These are phyloP conservation scores for Neurospora sp. DNA, from an alignment of 495 filamentous ascomycete species.

Conservation along the genomic window DNA sequence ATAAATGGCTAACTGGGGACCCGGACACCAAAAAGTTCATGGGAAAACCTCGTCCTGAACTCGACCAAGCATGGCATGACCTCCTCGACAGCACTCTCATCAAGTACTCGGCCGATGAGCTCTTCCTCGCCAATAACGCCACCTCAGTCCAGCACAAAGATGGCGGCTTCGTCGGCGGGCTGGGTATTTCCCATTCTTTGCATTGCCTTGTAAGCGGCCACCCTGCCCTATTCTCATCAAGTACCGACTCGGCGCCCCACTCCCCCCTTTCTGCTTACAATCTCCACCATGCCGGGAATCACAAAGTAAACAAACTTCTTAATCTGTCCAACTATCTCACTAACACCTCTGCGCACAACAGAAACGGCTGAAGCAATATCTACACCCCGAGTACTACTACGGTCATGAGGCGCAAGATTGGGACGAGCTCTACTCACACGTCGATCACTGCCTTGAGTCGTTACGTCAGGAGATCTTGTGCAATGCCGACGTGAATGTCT, in stretches of 20 bases:
- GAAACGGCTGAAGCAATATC: conserved; percentile 18
- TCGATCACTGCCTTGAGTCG: conserved; percentile 17
- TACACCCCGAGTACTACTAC: conserved; percentile 14
- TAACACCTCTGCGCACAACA: neutral
- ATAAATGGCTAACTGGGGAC: conserved; percentile 3
- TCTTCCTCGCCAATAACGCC: conserved; percentile 5
- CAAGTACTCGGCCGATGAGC: conserved; percentile 5
- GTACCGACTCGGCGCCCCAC: neutral
- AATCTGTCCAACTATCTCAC: neutral
- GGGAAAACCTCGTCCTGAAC: conserved; percentile 10
- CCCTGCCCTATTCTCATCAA: neutral
- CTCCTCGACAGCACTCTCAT: conserved; percentile 9
- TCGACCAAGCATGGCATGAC: conserved; percentile 15
- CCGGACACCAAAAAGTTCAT: conserved; percentile 10
- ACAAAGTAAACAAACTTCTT: neutral
- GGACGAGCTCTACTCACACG: conserved; percentile 7
- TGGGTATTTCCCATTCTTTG: conserved; percentile 11
- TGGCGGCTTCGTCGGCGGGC: conserved; percentile 12
- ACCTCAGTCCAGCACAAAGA: conserved; percentile 8
- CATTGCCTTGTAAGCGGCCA: conserved; percentile 11
- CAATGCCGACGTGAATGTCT: conserved; percentile 7
- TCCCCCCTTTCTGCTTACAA: neutral
- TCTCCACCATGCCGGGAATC: neutral
- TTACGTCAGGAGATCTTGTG: conserved; percentile 9
- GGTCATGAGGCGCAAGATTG: conserved; percentile 4